Evolutionary conservation across 1,139 yeast genomes (phyloP).

Genomic region (Saccharomycopsis crataegensis): DNA sequence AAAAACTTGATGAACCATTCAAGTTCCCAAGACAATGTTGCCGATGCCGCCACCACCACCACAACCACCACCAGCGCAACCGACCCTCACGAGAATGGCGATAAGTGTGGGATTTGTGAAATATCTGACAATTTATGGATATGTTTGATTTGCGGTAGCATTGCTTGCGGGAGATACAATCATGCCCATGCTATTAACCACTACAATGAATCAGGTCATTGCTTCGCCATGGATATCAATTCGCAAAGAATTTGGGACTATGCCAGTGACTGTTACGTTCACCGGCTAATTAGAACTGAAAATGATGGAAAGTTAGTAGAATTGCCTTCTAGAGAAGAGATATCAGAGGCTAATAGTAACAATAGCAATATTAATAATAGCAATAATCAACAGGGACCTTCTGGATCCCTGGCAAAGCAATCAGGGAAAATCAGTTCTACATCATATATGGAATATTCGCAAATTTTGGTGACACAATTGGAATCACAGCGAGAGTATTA

Average conservation of each 20-base stretch:
- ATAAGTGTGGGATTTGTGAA: constrained; percentile 46
- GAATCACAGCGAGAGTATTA: constrained; percentile 88
- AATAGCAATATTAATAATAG: constrained; percentile 6
- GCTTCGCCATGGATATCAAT: constrained; percentile 83
- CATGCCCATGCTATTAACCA: constrained; percentile 84
- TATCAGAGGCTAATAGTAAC: constrained; percentile 19
- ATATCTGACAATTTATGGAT: constrained; percentile 76
- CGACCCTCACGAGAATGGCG: constrained; percentile 19
- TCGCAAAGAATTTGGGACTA: constrained; percentile 95
- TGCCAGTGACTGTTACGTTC: constrained; percentile 88
- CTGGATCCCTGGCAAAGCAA: constrained; percentile 6
- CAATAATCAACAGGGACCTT: constrained; percentile 5
- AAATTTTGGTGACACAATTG: constrained; percentile 67
- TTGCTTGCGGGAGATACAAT: constrained; percentile 89
- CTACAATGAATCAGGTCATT: constrained; percentile 70
- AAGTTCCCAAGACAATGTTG: background rate
- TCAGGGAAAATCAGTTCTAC: constrained; percentile 26
- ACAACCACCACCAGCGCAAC: constrained; percentile 7
- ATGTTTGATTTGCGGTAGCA: constrained; percentile 80
- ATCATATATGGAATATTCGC: constrained; percentile 73
- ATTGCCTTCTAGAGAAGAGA: constrained; percentile 31
- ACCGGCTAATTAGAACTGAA: constrained; percentile 76
- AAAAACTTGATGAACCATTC: background rate
- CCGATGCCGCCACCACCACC: constrained; percentile 10
- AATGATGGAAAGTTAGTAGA: constrained; percentile 82